Percentiles rank a stretch among this genome's conserved stretches.
These are phyloP conservation scores for Phlegmacium glaucopus DNA, from an alignment of 768 basidiomycete species.

Conservation along the genomic window DNA sequence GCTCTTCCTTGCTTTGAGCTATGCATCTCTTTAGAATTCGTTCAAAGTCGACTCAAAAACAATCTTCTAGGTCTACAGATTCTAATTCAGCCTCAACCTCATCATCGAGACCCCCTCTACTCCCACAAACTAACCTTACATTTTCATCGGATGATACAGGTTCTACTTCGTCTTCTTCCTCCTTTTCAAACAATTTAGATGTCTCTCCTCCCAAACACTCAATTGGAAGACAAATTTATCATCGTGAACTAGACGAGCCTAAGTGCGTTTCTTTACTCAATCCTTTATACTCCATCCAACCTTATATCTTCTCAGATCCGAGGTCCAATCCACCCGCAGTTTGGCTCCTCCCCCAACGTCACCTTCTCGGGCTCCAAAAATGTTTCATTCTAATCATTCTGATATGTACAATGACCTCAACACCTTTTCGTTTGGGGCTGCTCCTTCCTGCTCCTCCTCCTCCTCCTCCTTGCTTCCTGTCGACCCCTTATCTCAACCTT, in stretches of 20 bases:
- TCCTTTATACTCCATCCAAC: constrained; percentile 8
- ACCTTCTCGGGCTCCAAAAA: constrained; percentile 8
- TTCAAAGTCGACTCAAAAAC: constrained; percentile 16
- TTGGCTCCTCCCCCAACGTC: constrained; percentile 11
- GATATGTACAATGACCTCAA: constrained; percentile 43
- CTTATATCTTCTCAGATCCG: constrained; percentile 2
- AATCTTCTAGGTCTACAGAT: constrained; percentile 3
- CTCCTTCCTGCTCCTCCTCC: constrained; percentile 26
- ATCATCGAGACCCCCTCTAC: constrained; percentile 13
- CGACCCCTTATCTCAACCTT: constrained; percentile 34
- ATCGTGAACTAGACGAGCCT: constrained; percentile 15
- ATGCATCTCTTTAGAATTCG: constrained; percentile 22
- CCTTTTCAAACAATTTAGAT: not conserved
- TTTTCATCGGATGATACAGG: constrained; percentile 2
- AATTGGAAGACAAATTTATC: constrained; percentile 15
- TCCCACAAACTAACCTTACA: constrained; percentile 11
- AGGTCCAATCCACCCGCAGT: not conserved
- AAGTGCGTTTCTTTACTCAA: constrained; percentile 1
- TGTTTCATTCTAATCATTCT: constrained; percentile 16
- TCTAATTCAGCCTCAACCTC: constrained; percentile 10
- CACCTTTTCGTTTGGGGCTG: constrained; percentile 47
- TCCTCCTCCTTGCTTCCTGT: constrained; percentile 20
- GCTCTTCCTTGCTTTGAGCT: not conserved
- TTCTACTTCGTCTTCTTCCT: constrained; percentile 5
- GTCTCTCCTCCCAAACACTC: constrained; percentile 3